Evolutionary conservation across 306 rosid genomes (phyloP).

Genomic region (Trifolium dubium): DNA sequence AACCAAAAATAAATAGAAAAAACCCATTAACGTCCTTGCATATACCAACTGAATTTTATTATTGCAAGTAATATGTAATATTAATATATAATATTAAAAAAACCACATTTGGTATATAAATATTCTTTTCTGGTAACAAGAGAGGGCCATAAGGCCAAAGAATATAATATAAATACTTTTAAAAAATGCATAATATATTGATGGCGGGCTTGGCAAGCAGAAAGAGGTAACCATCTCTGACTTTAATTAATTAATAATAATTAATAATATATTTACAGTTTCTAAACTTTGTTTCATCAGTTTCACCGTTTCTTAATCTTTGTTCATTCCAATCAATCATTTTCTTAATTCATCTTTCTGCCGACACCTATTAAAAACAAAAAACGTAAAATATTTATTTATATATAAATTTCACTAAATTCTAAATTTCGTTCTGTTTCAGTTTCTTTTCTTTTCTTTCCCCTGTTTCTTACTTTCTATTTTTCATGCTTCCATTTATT

Average conservation of each 20-base stretch:
- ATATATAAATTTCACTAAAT: not conserved
- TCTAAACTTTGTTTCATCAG: not conserved
- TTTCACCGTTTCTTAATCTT: constrained; percentile 11
- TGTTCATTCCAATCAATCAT: not conserved
- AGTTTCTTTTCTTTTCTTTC: not conserved
- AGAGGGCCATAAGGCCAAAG: no score
- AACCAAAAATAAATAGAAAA: no score
- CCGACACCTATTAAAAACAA: constrained; percentile 39
- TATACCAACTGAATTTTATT: no score
- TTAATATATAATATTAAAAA: no score
- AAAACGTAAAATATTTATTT: not conserved
- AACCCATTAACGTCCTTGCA: no score
- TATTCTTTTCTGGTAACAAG: no score
- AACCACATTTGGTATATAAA: no score
- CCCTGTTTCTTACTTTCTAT: not conserved
- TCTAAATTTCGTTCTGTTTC: not conserved
- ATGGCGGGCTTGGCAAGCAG: not conserved
- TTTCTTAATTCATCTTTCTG: constrained; percentile 7
- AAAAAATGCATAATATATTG: not conserved
- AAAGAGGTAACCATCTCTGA: constrained; percentile 35
- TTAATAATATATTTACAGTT: not conserved
- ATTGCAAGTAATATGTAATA: no score
- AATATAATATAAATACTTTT: no score
- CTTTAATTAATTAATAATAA: not conserved
- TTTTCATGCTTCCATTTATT: constrained; percentile 41